Evolutionary conservation across 306 rosid genomes (phyloP), one percentile per base, ranked within the genome.

Genomic region (Vigna unguiculata): DNA sequence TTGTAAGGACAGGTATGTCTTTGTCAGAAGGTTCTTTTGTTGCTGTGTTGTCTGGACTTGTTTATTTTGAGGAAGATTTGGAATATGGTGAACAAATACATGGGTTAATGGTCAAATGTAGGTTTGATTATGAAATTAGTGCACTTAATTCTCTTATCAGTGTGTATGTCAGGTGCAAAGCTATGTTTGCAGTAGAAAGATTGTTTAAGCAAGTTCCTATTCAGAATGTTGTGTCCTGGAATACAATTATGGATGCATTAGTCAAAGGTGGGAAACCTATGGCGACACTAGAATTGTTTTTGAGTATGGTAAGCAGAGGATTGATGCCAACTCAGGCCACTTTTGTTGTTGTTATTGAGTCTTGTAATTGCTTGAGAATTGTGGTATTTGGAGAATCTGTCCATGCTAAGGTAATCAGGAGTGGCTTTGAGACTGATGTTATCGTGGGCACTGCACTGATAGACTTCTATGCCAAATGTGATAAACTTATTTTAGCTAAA

Each of bases 381-480:
- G 65, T 69, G 30, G 49, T 69, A 8, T 68, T 17, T 72, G 97
- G 97, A 69, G 86, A 87, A 75, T 84, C 79, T 49, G 34, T 91
- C 38, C 93, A 90, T 83, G 92, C 81, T 41, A 86, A 87, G 72
- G 74, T 72, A 57, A 82, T 91, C 70, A 80, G 71, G 78, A 68
- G 53, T 77, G 92, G 81, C 72, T 91, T 90, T 51, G 90, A 79
- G 34, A 82, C 86, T 77, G 88, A 90, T 76, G 93, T 82, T 67
- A 15, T 78, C 62, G 92, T 90, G 8, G 98, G 97, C 45, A 90
- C 87, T 67, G 81, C 89, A 30, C 82, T 90, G 79, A 70, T 90
- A 36, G 76, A 83, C 76, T 83, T 87, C 54, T 88, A 88, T 41
- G 85, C 88, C 54, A 88, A 87, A 73, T 76, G 82, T 22, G 85